phyloP scores from a whole-genome alignment of 176 grass and related monocot genomes.

The Oryza punctata region DNA sequence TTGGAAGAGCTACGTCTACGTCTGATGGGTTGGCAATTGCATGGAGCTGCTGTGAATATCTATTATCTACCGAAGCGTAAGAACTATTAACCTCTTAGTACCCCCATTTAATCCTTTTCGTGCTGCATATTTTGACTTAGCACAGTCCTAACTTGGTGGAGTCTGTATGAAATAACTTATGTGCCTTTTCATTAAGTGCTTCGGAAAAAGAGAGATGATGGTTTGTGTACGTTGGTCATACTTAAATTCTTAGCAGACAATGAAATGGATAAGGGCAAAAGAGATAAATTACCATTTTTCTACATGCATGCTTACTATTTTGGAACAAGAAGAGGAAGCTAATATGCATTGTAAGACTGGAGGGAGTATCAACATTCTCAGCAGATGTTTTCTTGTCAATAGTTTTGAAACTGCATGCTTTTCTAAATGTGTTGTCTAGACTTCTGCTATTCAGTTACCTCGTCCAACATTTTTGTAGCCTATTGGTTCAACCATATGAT shows the following conservation, averaged over 20 bases:
- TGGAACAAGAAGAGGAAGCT: neutral
- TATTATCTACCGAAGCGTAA: constrained; percentile 82
- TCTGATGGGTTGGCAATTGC: constrained; percentile 96
- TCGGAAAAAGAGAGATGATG: neutral
- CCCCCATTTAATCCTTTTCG: neutral
- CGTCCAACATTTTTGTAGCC: neutral
- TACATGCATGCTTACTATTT: neutral
- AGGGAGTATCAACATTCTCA: neutral
- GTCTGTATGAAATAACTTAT: neutral
- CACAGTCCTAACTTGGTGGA: neutral
- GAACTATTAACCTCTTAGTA: constrained; percentile 34
- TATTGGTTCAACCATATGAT: neutral
- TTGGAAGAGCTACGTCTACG: constrained; percentile 96
- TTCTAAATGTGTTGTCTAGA: neutral
- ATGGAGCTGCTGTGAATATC: constrained; percentile 97
- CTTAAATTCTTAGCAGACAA: neutral
- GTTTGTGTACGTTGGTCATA: neutral
- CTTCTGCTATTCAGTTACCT: neutral
- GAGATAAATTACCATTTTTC: neutral
- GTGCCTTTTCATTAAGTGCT: neutral
- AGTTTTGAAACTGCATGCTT: neutral
- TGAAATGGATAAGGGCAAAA: neutral
- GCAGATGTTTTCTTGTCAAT: neutral
- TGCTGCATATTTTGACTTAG: neutral
- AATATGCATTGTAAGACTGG: neutral